These are phyloP conservation scores for Lactarius hatsudake DNA, from an alignment of 768 basidiomycete genomes.

Conservation along the genomic window DNA sequence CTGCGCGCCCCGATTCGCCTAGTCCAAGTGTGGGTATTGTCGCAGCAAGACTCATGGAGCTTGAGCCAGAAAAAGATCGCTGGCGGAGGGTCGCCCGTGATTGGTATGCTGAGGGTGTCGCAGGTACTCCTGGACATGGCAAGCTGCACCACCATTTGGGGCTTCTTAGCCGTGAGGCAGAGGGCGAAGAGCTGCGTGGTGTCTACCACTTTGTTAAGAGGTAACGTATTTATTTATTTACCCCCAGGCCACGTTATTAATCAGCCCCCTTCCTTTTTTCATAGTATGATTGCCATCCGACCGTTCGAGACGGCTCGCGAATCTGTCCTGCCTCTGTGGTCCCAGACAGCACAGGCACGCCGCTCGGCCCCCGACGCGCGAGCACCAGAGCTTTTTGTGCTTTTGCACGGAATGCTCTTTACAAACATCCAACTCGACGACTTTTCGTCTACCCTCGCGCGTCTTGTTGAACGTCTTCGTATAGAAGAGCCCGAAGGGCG, in stretches of 20 bases:
- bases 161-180: slow-evolving; percentile 77
- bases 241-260: slow-evolving; percentile 1
- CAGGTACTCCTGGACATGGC: slow-evolving; percentile 90
- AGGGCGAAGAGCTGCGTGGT: slow-evolving; percentile 76
- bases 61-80: slow-evolving; percentile 88
- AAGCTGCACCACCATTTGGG: slow-evolving; percentile 94
- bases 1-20: slow-evolving; percentile 34
- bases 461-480: slow-evolving; percentile 82
- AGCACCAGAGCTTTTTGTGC: slow-evolving; percentile 78
- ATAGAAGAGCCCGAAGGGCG: slow-evolving; percentile 79
- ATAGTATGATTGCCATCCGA: slow-evolving; percentile 87
- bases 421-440: slow-evolving; percentile 94
- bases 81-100: slow-evolving; percentile 89
- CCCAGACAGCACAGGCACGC: slow-evolving; percentile 64
- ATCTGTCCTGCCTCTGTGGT: slow-evolving; percentile 87
- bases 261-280: not conserved
- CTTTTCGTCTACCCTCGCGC: slow-evolving; percentile 74
- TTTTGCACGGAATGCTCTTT: slow-evolving; percentile 96
- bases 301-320: slow-evolving; percentile 87
- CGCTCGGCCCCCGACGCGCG: slow-evolving; percentile 74
- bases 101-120: slow-evolving; percentile 88
- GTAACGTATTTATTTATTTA: slow-evolving; percentile 42
- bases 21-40: slow-evolving; percentile 79
- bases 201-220: slow-evolving; percentile 96
- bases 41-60: slow-evolving; percentile 76